These are phyloP conservation scores for Mycena crocata DNA, from an alignment of 768 basidiomycete genomes.

Conservation along the genomic window DNA sequence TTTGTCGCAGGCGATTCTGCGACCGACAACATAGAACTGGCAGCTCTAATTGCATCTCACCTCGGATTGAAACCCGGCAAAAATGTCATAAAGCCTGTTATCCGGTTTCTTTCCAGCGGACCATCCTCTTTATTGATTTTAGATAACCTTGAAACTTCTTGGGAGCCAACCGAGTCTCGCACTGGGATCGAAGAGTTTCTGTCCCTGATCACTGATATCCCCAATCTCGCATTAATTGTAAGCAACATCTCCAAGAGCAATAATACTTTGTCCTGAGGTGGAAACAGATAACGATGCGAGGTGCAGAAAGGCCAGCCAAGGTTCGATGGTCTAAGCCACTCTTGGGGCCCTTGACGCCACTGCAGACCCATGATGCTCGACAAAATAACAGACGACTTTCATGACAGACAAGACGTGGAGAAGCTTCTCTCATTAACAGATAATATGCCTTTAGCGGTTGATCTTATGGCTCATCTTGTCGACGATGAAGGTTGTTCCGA, in stretches of 20 bases:
- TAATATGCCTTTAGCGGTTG: neutral
- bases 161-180: neutral
- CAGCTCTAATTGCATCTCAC: neutral
- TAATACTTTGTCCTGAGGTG: neutral
- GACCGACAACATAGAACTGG: neutral
- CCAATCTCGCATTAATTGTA: conserved; percentile 1
- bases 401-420: neutral
- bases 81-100: neutral
- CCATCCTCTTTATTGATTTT: neutral
- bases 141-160: conserved; percentile 5
- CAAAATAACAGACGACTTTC: neutral
- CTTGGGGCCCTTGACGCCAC: neutral
- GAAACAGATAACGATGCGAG: conserved; percentile 7
- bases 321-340: neutral
- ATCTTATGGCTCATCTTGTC: neutral
- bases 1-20: neutral
- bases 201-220: neutral
- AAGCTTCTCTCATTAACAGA: neutral
- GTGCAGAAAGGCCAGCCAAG: conserved; percentile 2
- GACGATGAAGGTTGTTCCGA: neutral
- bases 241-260: neutral
- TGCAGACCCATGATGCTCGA: neutral
- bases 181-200: neutral
- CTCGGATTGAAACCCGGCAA: neutral
- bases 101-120: neutral